A percentile compares a stretch with the other conserved stretches of the same genome.
Conservation (phyloP, 352 stramenopile species). For the Globisporangium abappressorium region DNA sequence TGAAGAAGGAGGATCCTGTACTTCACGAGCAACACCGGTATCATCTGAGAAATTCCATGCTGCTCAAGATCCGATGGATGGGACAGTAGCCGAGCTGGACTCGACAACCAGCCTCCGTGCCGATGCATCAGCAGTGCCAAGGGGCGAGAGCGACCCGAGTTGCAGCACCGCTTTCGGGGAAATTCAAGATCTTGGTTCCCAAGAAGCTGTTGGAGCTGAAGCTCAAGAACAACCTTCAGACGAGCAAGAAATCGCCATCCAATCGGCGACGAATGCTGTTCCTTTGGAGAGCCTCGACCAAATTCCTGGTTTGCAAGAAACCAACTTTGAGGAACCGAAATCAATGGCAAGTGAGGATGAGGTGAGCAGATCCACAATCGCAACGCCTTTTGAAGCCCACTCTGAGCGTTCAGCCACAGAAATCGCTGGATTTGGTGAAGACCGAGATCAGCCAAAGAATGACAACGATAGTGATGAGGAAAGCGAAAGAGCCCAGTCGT, state of each 20-base stretch:
- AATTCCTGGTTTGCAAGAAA: background rate
- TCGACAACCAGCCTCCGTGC: background rate
- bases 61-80: too few species aligned
- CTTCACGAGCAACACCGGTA: too few species aligned
- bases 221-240: background rate
- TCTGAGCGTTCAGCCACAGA: background rate
- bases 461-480: background rate
- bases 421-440: background rate
- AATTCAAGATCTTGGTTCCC: background rate
- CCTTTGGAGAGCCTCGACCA: background rate
- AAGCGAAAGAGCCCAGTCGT: constrained; percentile 7
- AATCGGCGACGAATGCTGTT: too few species aligned
- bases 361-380: background rate
- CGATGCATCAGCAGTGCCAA: background rate
- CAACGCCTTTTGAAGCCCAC: background rate
- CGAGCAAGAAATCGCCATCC: background rate
- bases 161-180: background rate
- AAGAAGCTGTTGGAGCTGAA: background rate
- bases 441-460: background rate
- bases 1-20: too few species aligned
- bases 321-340: background rate
- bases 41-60: too few species aligned
- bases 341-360: background rate
- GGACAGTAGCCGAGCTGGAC: too few species aligned
- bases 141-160: background rate